Base-by-base conservation (phyloP, 805 yeast genomes). In the Candida suzukii region DNA sequence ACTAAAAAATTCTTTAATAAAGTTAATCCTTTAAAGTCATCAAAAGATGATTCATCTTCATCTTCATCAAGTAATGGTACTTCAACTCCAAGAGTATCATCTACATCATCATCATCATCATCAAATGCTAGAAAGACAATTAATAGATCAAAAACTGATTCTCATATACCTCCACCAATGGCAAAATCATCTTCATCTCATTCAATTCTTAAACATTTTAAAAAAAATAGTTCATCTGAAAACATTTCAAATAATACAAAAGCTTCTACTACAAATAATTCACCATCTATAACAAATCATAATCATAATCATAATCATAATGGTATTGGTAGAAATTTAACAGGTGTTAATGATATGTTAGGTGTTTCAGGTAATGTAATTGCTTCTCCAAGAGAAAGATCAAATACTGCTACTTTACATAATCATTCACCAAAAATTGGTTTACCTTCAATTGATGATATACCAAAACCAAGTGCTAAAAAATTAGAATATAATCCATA, bases 401-500 rank as follows among this genome's bases (percentile, higher is more conserved):
- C 4, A n/a, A 16, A 14, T 14, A 21, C 38, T 17, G n/a, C 35
- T 19, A 20, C 24, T 19, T 8, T 6, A 4, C 14, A 32, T 5
- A 19, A 14, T 4, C 37, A 8, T 2, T 17, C 32, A 14, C 37
- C 38, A 13, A 49, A 43, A 36, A n/a, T 47, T 3, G 65, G 62
- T 2, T 47, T 60, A 29, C 65, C 65, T 6, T 58, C 65, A 4
- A 46, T 60, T 31, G 48, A 52, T 24, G 56, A 50, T 24, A 52
- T 53, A 27, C 52, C 48, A 32, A 48, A 52, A 8, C 36, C 41
- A 24, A 39, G 47, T 5, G 35, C 47, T 14, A 42, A 41, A 30
- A 77, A 74, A 43, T 66, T 78, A 53, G 73, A 71, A 35, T 81
- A 80, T 58, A 80, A 80, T 50, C 88, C 88, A 2, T 81, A 76